phyloP scores from a whole-genome alignment of 441 rosid genomes.

The Codiaeum variegatum region DNA sequence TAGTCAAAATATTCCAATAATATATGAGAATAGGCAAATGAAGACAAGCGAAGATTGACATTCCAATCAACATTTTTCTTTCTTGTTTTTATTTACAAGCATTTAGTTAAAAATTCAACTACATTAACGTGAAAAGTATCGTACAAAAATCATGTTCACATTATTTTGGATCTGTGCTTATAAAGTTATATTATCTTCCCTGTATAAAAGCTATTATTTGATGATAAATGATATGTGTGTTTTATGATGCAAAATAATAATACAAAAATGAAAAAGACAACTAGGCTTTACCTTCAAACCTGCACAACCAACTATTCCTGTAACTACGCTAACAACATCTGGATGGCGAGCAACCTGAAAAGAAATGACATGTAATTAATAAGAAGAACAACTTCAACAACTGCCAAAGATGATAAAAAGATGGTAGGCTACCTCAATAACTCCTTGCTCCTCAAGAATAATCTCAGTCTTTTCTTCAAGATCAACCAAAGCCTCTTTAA shows the following conservation, averaged over 20 bases:
- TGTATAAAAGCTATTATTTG: background rate
- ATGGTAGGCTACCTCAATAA: conserved; percentile 52
- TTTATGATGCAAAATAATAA: background rate
- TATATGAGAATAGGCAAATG: background rate
- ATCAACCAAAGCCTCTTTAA: conserved; percentile 78
- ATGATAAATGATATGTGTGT: background rate
- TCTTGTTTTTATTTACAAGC: background rate
- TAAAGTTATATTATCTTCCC: background rate
- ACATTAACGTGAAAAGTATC: background rate
- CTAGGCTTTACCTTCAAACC: conserved; percentile 57
- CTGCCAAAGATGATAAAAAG: conserved; percentile 8
- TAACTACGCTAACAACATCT: conserved; percentile 79
- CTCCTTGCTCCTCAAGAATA: conserved; percentile 84
- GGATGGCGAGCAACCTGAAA: conserved; percentile 89
- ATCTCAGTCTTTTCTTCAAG: conserved; percentile 74
- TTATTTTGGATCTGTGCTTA: background rate
- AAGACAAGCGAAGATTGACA: background rate
- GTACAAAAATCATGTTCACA: background rate
- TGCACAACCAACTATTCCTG: conserved; percentile 96
- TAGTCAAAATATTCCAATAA: background rate
- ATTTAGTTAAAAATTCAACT: background rate
- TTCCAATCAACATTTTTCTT: background rate
- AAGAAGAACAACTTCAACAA: conserved; percentile 8
- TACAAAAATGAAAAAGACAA: background rate
- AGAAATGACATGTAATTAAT: conserved; percentile 18